phyloP scores from a whole-genome alignment of 345 rosid species.

The Boechera divaricarpa region DNA sequence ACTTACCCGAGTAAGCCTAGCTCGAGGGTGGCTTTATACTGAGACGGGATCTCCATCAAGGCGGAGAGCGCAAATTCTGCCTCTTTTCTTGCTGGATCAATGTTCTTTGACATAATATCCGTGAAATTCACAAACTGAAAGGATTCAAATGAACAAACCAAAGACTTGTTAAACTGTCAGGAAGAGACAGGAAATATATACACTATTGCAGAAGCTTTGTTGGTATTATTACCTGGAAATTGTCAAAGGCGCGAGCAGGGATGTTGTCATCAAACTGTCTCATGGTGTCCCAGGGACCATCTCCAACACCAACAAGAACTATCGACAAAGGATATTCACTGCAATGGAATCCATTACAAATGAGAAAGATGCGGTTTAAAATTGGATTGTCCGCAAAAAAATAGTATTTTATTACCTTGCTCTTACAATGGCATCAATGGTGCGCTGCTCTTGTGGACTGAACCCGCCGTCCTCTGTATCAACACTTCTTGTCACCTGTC shows the following conservation, averaged over 20 bases:
- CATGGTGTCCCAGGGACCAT: slow-evolving; percentile 98
- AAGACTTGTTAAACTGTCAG: background rate
- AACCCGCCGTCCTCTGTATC: slow-evolving; percentile 64
- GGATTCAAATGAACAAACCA: background rate
- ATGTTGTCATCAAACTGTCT: slow-evolving; percentile 94
- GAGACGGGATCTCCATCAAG: slow-evolving; percentile 93
- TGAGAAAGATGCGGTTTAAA: slow-evolving; percentile 6
- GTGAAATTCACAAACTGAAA: slow-evolving; percentile 85
- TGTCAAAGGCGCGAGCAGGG: slow-evolving; percentile 84
- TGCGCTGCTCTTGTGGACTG: slow-evolving; percentile 81
- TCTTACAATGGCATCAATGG: slow-evolving; percentile 84
- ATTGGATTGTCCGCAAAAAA: background rate
- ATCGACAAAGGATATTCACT: slow-evolving; percentile 87
- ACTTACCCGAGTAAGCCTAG: slow-evolving; percentile 76
- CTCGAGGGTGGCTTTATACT: slow-evolving; percentile 86
- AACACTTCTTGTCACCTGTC: slow-evolving; percentile 85
- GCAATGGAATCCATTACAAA: slow-evolving; percentile 38
- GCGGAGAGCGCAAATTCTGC: slow-evolving; percentile 84
- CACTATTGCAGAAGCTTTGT: slow-evolving; percentile 6
- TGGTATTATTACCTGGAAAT: slow-evolving; percentile 57
- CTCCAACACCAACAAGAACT: slow-evolving; percentile 91
- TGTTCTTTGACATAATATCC: slow-evolving; percentile 78
- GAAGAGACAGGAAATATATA: background rate
- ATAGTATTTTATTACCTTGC: slow-evolving; percentile 60
- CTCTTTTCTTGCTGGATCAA: slow-evolving; percentile 65